Base-by-base conservation (phyloP, 805 yeast species). In the Hanseniaspora meyeri region DNA sequence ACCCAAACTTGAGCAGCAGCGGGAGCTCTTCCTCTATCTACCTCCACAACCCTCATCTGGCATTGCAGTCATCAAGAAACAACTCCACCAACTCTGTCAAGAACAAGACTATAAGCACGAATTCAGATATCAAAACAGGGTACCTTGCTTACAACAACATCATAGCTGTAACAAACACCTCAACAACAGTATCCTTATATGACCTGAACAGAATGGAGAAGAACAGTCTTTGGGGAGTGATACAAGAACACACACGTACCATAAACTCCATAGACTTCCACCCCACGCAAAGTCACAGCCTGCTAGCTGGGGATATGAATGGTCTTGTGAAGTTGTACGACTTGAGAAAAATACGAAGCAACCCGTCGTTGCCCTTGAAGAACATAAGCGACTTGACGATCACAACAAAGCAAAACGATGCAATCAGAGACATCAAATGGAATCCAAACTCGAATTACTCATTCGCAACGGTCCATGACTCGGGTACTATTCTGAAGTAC, bases 401-500 rank as follows among this genome's bases (percentile, higher is more conserved):
- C 6, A 64, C 62, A 51, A 80, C 85, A 17, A 81, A 81, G 27
- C 50, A 45, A 49, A 79, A 87, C 1, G 97, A 88, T 64, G 84
- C 95, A 0, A 74, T 79, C 3, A 70, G 84, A 60, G 81, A 79
- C 54, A 72, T 77, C 7, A 77, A 76, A 63, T 78, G 77, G 69
- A 72, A 77, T 61, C 81, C 80, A 10, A 49, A 59, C 12, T n/a
- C 46, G 16, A 69, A 77, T 4, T 73, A 77, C 59, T 75, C 77
- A 43, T 74, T 91, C 52, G 84, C 89, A 1, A 81, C 90, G 1
- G 88, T 87, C 8, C 91, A 86, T 68, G 97, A 93, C 66, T 80
- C 87, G 1, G 98, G 98, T 16, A 79, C 86, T 3, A 75, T 91
- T n/a, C 81, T 85, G 62, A 81, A 84, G 61, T 90, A 87, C 81